These are phyloP conservation scores for Coemansia sp. DNA, from an alignment of 192 early-diverging fungal species.

Conservation along the genomic window DNA sequence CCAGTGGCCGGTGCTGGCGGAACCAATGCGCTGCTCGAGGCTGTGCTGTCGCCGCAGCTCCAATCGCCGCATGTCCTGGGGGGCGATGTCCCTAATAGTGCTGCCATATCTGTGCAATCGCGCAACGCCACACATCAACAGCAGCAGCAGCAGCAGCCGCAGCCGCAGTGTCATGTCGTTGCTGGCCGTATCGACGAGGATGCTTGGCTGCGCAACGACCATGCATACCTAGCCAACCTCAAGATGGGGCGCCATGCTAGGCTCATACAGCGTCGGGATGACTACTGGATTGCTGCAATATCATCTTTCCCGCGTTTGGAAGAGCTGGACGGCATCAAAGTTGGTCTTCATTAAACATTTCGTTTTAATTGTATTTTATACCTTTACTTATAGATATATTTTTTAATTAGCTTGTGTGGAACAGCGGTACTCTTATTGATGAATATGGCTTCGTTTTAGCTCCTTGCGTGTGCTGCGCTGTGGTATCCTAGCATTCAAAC, in stretches of 20 bases:
- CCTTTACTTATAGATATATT: not conserved
- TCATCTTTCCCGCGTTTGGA: slow-evolving; percentile 38
- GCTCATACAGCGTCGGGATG: slow-evolving; percentile 30
- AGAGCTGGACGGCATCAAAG: slow-evolving; percentile 48
- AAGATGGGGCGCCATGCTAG: slow-evolving; percentile 21
- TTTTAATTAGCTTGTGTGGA: not conserved
- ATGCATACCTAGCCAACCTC: slow-evolving; percentile 25
- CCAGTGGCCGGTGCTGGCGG: not conserved
- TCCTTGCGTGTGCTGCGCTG: too few species aligned
- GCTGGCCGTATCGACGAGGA: slow-evolving; percentile 38
- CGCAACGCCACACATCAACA: not conserved
- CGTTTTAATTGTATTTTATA: slow-evolving; percentile 1
- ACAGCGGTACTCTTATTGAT: not conserved
- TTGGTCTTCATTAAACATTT: slow-evolving; percentile 18
- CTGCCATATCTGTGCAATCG: slow-evolving; percentile 1
- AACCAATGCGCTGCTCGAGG: slow-evolving; percentile 22
- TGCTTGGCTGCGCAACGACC: slow-evolving; percentile 39
- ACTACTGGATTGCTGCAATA: slow-evolving; percentile 30
- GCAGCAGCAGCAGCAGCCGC: too few species aligned
- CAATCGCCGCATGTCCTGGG: slow-evolving; percentile 26
- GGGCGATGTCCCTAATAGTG: slow-evolving; percentile 1
- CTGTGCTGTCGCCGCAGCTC: slow-evolving; percentile 38
- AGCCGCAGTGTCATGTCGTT: not conserved
- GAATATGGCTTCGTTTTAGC: too few species aligned
- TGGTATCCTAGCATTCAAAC: too few species aligned